Conservation (phyloP, 2,329 filamentous ascomycete species). For the Hypoxylon sp. region DNA sequence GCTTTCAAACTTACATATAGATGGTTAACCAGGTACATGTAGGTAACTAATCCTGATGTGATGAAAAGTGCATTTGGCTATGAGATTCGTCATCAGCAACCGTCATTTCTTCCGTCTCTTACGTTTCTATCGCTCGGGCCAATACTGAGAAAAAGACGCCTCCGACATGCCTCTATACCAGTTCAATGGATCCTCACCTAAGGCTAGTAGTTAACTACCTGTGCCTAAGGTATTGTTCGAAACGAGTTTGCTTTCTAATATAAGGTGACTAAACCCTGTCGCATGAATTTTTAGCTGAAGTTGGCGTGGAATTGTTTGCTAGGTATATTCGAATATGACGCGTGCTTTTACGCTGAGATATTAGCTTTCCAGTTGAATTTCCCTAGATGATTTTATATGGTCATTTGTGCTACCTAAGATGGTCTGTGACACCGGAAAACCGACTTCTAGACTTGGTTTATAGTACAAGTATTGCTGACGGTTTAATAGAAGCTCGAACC, state of each 20-base stretch:
- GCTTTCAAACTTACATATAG: background rate
- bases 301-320: background rate
- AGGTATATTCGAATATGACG: background rate
- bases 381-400: background rate
- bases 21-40: background rate
- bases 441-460: too few species aligned
- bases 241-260: background rate
- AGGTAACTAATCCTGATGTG: background rate
- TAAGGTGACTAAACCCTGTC: background rate
- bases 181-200: background rate
- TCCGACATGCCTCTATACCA: background rate
- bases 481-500: background rate
- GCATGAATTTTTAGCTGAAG: background rate
- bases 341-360: background rate
- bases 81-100: background rate
- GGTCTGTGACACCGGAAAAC: background rate
- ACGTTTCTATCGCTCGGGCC: background rate
- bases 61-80: background rate
- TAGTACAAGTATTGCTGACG: background rate
- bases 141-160: background rate
- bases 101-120: background rate
- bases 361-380: background rate
- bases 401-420: background rate
- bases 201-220: background rate
- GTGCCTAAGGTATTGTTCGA: background rate